A percentile compares a stretch with the other conserved stretches of the same genome.
Evolutionary conservation across 2,329 filamentous ascomycete species (phyloP).

Genomic region (Pseudogymnoascus sp.): DNA sequence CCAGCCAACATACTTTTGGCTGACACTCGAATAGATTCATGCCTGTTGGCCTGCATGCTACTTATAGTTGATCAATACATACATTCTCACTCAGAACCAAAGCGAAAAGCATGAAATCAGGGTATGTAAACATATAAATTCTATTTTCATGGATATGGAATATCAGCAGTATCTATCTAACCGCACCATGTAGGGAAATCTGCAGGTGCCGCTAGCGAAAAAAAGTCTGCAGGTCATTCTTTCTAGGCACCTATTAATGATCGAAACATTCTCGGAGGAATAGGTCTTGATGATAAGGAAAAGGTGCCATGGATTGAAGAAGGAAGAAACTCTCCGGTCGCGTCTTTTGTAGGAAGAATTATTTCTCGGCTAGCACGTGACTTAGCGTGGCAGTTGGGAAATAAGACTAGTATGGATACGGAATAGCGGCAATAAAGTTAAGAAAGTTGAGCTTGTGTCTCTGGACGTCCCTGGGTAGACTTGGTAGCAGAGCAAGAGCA

Average conservation of each 20-base stretch:
- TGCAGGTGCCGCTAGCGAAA: conserved; percentile 96
- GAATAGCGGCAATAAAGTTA: conserved; percentile 8
- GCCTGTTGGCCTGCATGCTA: background rate
- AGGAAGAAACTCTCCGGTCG: conserved; percentile 24
- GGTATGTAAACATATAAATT: background rate
- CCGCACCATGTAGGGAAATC: conserved; percentile 66
- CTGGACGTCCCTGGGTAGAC: background rate
- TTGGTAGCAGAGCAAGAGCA: conserved; percentile 4
- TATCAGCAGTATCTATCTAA: conserved; percentile 98
- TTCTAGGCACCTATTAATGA: conserved; percentile 90
- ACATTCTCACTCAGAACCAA: background rate
- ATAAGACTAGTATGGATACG: background rate
- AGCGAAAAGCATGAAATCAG: background rate
- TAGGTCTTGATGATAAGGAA: conserved; percentile 93
- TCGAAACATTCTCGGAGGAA: conserved; percentile 70
- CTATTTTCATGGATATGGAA: conserved; percentile 23
- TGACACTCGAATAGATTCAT: background rate
- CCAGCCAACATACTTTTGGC: background rate
- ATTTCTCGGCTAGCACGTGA: conserved; percentile 14
- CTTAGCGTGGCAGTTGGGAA: background rate
- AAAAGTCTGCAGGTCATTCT: conserved; percentile 66
- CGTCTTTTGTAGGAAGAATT: conserved; percentile 5
- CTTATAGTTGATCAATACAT: background rate
- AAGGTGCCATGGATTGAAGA: conserved; percentile 56
- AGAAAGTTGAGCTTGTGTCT: conserved; percentile 8